phyloP scores from a whole-genome alignment of 176 grass and related monocot genomes.

The Dendrocalamus sinicus region DNA sequence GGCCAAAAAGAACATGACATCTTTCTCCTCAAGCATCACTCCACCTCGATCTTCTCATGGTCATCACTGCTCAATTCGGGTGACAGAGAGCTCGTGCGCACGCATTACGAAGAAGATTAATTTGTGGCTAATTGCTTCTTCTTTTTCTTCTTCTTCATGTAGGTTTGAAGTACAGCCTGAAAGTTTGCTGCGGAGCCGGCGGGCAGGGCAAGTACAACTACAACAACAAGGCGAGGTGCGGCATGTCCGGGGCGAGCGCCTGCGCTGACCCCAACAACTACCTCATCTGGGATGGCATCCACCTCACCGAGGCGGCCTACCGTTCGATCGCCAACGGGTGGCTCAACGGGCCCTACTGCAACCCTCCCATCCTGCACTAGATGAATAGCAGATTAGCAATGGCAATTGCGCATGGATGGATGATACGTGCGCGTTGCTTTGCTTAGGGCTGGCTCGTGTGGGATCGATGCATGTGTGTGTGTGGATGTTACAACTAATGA shows the following conservation, averaged over 20 bases:
- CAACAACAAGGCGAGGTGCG: slow-evolving; percentile 65
- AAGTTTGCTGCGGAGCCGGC: slow-evolving; percentile 64
- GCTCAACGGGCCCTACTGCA: slow-evolving; percentile 76
- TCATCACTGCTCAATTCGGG: not conserved
- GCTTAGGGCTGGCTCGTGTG: not conserved
- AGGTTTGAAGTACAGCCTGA: slow-evolving; percentile 55
- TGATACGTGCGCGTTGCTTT: not conserved
- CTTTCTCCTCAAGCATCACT: not conserved
- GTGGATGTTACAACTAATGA: not conserved
- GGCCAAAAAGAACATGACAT: not conserved
- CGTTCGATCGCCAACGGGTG: slow-evolving; percentile 67
- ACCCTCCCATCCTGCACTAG: slow-evolving; percentile 55
- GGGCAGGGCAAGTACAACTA: slow-evolving; percentile 73
- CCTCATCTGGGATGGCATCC: slow-evolving; percentile 83
- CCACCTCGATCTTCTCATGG: not conserved
- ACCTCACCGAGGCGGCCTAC: slow-evolving; percentile 80
- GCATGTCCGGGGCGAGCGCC: slow-evolving; percentile 50
- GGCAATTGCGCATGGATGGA: not conserved
- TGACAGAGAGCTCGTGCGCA: not conserved
- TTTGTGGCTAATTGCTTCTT: not conserved
- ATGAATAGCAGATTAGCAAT: not conserved
- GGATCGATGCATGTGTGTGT: not conserved
- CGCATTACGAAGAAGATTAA: not conserved
- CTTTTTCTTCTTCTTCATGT: not conserved
- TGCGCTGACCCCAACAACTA: slow-evolving; percentile 60